Conservation (phyloP, 257 asterid species). For the Solanum pinnatisectum region DNA sequence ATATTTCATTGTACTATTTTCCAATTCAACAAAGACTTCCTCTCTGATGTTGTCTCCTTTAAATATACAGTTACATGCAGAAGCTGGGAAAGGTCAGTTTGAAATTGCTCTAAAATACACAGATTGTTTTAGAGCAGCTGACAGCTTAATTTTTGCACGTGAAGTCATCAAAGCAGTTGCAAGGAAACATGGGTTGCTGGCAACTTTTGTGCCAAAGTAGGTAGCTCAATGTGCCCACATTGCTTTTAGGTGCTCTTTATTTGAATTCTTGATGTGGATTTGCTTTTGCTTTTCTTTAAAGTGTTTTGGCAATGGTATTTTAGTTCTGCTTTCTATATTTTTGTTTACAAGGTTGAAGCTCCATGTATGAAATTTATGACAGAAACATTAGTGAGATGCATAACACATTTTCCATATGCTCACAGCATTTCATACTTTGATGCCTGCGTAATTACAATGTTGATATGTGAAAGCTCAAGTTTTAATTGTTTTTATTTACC, state of each 20-base stretch:
- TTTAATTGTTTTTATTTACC: neutral
- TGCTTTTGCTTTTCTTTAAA: neutral
- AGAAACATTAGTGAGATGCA: neutral
- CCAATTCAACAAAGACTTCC: neutral
- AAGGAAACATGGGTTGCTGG: slow-evolving; percentile 76
- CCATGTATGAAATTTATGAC: neutral
- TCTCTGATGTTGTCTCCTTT: neutral
- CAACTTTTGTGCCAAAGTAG: slow-evolving; percentile 91
- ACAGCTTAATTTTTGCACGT: slow-evolving; percentile 66
- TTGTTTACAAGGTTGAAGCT: neutral
- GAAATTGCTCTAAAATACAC: slow-evolving; percentile 72
- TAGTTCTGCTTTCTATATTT: neutral
- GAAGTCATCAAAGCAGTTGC: slow-evolving; percentile 78
- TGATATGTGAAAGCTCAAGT: neutral
- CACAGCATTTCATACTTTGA: neutral
- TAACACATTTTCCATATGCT: neutral
- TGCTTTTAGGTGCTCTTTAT: neutral
- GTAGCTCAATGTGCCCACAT: slow-evolving; percentile 7
- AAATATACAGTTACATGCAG: slow-evolving; percentile 64
- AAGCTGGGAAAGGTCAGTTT: slow-evolving; percentile 83
- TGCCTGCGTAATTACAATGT: neutral
- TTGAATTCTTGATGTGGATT: neutral
- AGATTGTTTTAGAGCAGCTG: slow-evolving; percentile 53
- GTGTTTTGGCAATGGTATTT: neutral
- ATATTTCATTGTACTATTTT: neutral